phyloP scores from a whole-genome alignment of 1,284 basidiomycete species.

The Boletellus deceptivus region DNA sequence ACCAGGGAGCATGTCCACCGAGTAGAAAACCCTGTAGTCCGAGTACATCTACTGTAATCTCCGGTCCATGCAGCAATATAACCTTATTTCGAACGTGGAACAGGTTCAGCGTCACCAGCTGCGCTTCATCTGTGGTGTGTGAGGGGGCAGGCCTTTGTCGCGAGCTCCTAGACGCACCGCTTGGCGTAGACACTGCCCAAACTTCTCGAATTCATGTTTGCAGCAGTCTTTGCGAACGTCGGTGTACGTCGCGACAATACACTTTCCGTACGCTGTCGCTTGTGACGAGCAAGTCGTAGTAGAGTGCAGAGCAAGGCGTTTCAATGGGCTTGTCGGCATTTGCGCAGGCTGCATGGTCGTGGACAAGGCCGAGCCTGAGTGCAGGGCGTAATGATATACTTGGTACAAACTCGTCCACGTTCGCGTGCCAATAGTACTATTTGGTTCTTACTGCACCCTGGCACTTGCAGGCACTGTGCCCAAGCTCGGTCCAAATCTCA shows the following conservation, averaged over 20 bases:
- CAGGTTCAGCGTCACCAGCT: slow-evolving; percentile 46
- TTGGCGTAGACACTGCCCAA: slow-evolving; percentile 69
- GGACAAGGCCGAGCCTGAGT: background rate
- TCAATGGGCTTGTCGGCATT: slow-evolving; percentile 44
- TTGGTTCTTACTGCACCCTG: background rate
- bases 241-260: slow-evolving; percentile 71
- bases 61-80: slow-evolving; percentile 9
- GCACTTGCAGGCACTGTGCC: slow-evolving; percentile 1
- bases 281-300: slow-evolving; percentile 68
- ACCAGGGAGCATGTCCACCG: slow-evolving; percentile 44
- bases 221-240: slow-evolving; percentile 78
- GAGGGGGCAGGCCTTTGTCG: background rate
- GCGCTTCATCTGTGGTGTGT: slow-evolving; percentile 57
- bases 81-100: background rate
- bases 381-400: too few species aligned
- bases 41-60: slow-evolving; percentile 24
- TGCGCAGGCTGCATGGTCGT: slow-evolving; percentile 23
- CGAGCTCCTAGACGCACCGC: slow-evolving; percentile 47
- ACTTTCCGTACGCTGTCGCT: slow-evolving; percentile 76
- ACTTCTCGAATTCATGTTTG: slow-evolving; percentile 73
- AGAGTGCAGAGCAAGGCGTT: slow-evolving; percentile 62
- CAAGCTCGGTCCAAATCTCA: background rate
- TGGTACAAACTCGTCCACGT: too few species aligned
- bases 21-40: slow-evolving; percentile 22
- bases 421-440: too few species aligned